Conservation (phyloP, 2,329 filamentous ascomycete species). For the Plectosphaerella plurivora region DNA sequence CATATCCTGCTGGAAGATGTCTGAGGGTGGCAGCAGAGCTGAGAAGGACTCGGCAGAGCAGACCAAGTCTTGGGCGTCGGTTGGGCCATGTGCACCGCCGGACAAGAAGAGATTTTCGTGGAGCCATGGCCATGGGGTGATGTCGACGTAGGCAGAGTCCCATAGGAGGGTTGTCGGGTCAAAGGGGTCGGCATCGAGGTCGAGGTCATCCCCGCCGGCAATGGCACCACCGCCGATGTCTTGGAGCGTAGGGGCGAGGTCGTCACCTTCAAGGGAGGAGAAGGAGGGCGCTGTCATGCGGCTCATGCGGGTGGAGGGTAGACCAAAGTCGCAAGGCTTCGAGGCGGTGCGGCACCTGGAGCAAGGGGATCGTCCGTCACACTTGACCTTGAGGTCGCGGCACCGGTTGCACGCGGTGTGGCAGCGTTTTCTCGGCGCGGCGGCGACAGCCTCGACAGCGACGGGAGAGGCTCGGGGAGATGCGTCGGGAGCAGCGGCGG, state of each 20-base stretch:
- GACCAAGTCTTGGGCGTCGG: neutral
- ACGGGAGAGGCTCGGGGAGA: neutral
- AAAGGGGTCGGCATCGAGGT: neutral
- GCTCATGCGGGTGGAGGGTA: neutral
- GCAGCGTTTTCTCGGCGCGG: neutral
- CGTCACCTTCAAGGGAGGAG: neutral
- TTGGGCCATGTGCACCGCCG: too few species aligned
- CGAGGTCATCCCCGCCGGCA: neutral
- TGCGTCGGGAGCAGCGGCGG: neutral
- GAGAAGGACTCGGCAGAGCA: neutral
- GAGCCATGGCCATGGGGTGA: slow-evolving; percentile 1
- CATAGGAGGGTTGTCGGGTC: neutral
- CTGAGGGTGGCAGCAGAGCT: too few species aligned
- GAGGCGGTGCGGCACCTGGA: neutral
- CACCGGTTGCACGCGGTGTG: slow-evolving; percentile 2
- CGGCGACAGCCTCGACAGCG: neutral
- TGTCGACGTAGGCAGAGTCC: neutral
- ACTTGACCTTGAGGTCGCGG: neutral
- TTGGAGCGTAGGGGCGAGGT: neutral
- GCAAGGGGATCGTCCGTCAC: neutral
- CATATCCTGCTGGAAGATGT: too few species aligned
- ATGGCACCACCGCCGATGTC: neutral
- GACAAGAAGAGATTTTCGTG: slow-evolving; percentile 1
- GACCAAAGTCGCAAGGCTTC: neutral
- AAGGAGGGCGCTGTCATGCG: neutral